Base-by-base conservation (phyloP, 352 stramenopile genomes). In the Phytopythium montanum region DNA sequence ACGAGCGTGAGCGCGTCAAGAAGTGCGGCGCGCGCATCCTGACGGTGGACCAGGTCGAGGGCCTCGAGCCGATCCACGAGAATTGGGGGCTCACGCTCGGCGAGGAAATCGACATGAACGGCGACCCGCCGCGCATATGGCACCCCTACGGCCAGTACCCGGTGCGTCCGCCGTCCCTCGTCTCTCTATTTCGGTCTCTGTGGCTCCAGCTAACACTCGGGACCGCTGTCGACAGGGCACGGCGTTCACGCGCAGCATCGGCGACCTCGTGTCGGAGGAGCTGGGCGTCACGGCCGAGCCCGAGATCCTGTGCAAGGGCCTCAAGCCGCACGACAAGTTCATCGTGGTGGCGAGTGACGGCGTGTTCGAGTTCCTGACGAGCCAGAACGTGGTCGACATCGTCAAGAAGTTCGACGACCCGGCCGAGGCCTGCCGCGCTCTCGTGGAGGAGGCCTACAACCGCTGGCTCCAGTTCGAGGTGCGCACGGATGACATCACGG, bases 201-300 rank as follows among this genome's bases (percentile, higher is more conserved):
- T 42, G 13, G 1, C 36, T 42, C 21, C 29, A 23, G 34, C 26
- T 36, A 25, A 38, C 21, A 10, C 33, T 38, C 33, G 33, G 14
- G 25, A 36, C 13, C 28, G 19, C 4, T 25, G 34, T 29, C 14
- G 8, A 12, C 61, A 92, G 82, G 97, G 97, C 34, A 99, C 96
- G 50, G 97, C 97, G 16, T 99, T 99, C 74, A 99, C 97, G n/a
- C 84, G 97, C 33, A 98, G 84, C 66, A 90, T 99, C 34, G 97
- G 97, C 23, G 97, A 99, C 81, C 79, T 94, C 14, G 75, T 97
- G 2, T 96, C 88, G 2, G 89, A 98, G 62, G 76, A 94, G 34
- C 72, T 98, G 34, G 95, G 95, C 19, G 91, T 98, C 16, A 91
- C 82, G 23, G 89, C 92, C 5, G 90, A 98, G 64, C 95, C 95